phyloP scores from a whole-genome alignment of 805 yeast genomes.

The Clavispora carvajalis region DNA sequence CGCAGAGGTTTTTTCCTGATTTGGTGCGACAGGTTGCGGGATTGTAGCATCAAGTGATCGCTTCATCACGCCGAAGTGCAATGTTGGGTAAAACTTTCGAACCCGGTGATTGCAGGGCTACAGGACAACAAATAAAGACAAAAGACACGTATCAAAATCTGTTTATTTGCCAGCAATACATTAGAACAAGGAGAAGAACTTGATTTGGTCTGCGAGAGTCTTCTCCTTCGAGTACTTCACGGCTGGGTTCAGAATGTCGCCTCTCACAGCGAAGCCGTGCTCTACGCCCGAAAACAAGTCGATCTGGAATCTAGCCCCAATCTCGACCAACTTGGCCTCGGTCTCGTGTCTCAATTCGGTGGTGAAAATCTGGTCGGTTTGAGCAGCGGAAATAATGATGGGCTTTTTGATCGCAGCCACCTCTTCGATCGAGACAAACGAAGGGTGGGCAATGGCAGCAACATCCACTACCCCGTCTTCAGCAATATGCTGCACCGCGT shows the following conservation, averaged over 20 bases:
- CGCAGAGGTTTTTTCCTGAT: too few species aligned
- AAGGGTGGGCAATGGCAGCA: slow-evolving; percentile 83
- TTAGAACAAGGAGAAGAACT: slow-evolving; percentile 10
- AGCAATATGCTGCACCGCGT: slow-evolving; percentile 47
- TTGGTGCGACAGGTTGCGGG: too few species aligned
- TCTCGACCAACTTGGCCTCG: slow-evolving; percentile 47
- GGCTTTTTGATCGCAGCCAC: slow-evolving; percentile 58
- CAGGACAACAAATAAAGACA: too few species aligned
- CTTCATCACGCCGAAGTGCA: too few species aligned
- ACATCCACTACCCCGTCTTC: slow-evolving; percentile 43
- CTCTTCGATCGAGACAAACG: slow-evolving; percentile 62
- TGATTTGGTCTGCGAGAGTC: slow-evolving; percentile 44
- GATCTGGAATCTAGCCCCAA: slow-evolving; percentile 52
- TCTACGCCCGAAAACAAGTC: slow-evolving; percentile 56
- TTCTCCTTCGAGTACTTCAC: slow-evolving; percentile 65
- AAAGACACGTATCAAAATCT: too few species aligned
- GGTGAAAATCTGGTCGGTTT: slow-evolving; percentile 59
- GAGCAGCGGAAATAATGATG: slow-evolving; percentile 68
- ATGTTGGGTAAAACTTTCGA: too few species aligned
- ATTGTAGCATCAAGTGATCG: too few species aligned
- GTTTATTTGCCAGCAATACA: too few species aligned
- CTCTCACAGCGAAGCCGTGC: slow-evolving; percentile 82
- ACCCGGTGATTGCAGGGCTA: too few species aligned
- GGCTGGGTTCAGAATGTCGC: slow-evolving; percentile 52
- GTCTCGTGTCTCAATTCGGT: slow-evolving; percentile 58